These are phyloP conservation scores for Rhododendron henanense DNA, from an alignment of 148 eudicot species.

Conservation along the genomic window DNA sequence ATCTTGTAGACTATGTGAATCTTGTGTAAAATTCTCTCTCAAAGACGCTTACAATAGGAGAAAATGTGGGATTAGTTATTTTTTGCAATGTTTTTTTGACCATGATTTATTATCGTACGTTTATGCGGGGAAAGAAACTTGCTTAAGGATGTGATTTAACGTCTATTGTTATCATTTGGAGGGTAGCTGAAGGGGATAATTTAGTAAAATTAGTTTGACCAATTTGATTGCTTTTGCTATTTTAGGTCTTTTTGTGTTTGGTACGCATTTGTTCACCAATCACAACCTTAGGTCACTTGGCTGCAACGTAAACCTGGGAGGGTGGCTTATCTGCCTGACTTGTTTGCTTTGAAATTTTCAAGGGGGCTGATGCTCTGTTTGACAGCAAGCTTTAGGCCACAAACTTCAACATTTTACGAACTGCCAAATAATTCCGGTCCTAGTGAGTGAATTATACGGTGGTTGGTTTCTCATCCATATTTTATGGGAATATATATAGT, in stretches of 20 bases:
- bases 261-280: no score
- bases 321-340: no score
- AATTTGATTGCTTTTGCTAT: neutral
- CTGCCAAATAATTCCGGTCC: no score
- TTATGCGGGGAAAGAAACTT: slow-evolving; percentile 1
- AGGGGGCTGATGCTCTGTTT: no score
- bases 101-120: neutral
- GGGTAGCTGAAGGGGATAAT: neutral
- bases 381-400: no score
- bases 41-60: slow-evolving; percentile 13
- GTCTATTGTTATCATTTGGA: neutral
- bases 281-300: no score
- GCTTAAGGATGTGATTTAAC: neutral
- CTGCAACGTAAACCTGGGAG: no score
- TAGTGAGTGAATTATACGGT: no score
- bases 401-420: no score
- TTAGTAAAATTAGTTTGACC: neutral
- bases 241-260: neutral
- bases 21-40: slow-evolving; percentile 30
- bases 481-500: no score
- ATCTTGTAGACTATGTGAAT: slow-evolving; percentile 10
- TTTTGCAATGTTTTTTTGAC: neutral
- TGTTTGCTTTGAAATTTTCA: no score
- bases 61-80: neutral
- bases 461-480: no score